Evolutionary conservation across 202 grass and related monocot species (phyloP).

Genomic region (Schoenoplectus tabernaemontani): DNA sequence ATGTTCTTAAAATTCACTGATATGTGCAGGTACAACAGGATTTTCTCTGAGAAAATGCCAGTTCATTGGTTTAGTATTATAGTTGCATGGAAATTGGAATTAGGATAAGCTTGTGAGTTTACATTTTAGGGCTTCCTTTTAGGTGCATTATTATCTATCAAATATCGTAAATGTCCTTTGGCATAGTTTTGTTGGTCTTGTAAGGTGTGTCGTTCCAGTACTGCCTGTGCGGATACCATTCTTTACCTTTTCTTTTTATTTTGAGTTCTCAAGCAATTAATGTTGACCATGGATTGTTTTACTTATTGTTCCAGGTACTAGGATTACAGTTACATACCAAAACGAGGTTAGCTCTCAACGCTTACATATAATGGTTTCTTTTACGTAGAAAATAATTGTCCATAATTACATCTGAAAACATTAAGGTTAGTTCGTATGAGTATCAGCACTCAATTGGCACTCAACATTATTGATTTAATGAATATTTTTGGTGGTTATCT

Average conservation of each 20-base stretch:
- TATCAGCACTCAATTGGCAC: not conserved
- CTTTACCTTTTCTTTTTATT: not conserved
- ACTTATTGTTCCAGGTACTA: conserved; percentile 53
- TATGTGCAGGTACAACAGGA: not conserved
- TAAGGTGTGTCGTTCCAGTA: not conserved
- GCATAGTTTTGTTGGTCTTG: not conserved
- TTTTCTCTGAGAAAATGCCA: not conserved
- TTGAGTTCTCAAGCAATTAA: not conserved
- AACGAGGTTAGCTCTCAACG: conserved; percentile 48
- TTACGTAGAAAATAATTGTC: not conserved
- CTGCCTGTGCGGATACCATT: not conserved
- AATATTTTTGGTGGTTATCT: conserved; percentile 24
- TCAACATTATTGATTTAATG: not conserved
- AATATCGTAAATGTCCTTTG: not conserved
- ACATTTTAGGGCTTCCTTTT: not conserved
- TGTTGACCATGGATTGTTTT: conserved; percentile 3
- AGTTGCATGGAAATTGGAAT: not conserved
- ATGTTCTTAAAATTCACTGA: not conserved
- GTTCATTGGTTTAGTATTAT: not conserved
- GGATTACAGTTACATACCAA: conserved; percentile 77
- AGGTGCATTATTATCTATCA: not conserved
- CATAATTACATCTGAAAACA: not conserved
- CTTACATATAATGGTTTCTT: not conserved
- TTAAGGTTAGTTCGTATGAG: not conserved
- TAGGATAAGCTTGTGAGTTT: not conserved